Evolutionary conservation across 768 basidiomycete genomes (phyloP).

Genomic region (Auriscalpium microsporum): DNA sequence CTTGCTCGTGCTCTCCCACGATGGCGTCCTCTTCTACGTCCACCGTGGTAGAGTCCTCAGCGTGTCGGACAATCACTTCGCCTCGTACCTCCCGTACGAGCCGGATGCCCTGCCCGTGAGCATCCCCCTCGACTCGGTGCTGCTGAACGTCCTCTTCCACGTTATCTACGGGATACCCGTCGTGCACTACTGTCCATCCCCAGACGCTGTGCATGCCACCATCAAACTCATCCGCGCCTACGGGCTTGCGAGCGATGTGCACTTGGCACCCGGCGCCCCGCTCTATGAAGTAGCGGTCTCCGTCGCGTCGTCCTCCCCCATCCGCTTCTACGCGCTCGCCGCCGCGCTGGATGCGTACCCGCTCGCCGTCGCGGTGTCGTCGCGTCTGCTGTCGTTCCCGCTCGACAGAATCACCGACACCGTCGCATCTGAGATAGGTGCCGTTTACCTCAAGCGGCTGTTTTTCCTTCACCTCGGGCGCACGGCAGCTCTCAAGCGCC

Average conservation of each 20-base stretch:
- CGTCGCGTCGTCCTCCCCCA: constrained; percentile 27
- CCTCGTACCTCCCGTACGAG: neutral
- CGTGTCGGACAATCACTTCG: constrained; percentile 22
- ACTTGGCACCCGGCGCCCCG: constrained; percentile 22
- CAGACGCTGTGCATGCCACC: constrained; percentile 20
- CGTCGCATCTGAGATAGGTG: constrained; percentile 25
- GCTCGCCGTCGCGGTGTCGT: constrained; percentile 32
- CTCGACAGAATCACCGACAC: constrained; percentile 29
- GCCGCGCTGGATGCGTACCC: constrained; percentile 26
- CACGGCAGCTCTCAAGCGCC: constrained; percentile 25
- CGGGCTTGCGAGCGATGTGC: constrained; percentile 17
- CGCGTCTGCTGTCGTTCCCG: constrained; percentile 29
- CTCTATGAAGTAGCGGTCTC: constrained; percentile 27
- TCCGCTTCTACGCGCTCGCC: constrained; percentile 36
- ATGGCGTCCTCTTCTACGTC: constrained; percentile 26
- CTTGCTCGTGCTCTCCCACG: constrained; percentile 21
- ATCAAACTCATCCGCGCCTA: constrained; percentile 20
- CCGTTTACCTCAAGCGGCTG: too few species aligned
- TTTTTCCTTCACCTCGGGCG: constrained; percentile 14
- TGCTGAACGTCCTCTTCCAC: constrained; percentile 29
- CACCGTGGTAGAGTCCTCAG: constrained; percentile 17
- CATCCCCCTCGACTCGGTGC: constrained; percentile 22
- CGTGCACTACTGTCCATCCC: constrained; percentile 19
- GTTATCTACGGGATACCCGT: constrained; percentile 24
- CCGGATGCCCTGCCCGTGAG: constrained; percentile 11